A percentile compares a stretch with the other conserved stretches of the same genome.
Conservation (phyloP, 2,329 filamentous ascomycete genomes). For the Pseudogymnoascus verrucosus region DNA sequence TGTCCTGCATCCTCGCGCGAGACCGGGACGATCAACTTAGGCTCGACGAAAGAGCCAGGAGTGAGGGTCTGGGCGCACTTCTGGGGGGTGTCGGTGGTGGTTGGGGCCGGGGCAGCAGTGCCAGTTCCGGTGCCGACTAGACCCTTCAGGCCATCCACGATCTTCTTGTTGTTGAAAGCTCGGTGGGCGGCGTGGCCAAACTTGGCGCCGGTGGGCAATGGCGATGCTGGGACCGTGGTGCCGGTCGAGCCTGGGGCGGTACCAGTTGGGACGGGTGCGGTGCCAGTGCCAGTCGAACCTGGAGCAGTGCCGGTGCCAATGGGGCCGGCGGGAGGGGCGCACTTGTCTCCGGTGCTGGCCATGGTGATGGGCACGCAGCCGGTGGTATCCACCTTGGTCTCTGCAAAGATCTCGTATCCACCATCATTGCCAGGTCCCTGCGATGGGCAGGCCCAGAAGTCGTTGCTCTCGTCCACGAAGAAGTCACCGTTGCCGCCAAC, state of each 20-base stretch:
- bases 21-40: conserved; percentile 24
- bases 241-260: neutral
- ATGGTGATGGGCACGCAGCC: conserved; percentile 22
- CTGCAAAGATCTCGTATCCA: conserved; percentile 21
- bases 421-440: conserved; percentile 22
- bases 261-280: neutral
- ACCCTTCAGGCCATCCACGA: neutral
- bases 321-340: neutral
- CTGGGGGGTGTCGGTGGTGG: conserved; percentile 1
- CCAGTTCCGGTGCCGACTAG: neutral
- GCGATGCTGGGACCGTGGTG: conserved; percentile 2
- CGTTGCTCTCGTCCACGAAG: conserved; percentile 14
- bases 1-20: conserved; percentile 16
- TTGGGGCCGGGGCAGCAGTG: neutral
- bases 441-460: conserved; percentile 23
- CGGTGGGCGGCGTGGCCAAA: neutral
- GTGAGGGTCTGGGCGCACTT: conserved; percentile 21
- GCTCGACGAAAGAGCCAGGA: conserved; percentile 18
- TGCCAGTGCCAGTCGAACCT: neutral
- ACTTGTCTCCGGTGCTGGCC: neutral
- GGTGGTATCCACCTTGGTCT: conserved; percentile 17
- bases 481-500: conserved; percentile 19
- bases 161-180: conserved; percentile 2
- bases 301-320: neutral
- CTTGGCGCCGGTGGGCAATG: neutral